Base-by-base conservation (phyloP, 2,329 filamentous ascomycete genomes). In the Sporothrix brunneoviolacea region DNA sequence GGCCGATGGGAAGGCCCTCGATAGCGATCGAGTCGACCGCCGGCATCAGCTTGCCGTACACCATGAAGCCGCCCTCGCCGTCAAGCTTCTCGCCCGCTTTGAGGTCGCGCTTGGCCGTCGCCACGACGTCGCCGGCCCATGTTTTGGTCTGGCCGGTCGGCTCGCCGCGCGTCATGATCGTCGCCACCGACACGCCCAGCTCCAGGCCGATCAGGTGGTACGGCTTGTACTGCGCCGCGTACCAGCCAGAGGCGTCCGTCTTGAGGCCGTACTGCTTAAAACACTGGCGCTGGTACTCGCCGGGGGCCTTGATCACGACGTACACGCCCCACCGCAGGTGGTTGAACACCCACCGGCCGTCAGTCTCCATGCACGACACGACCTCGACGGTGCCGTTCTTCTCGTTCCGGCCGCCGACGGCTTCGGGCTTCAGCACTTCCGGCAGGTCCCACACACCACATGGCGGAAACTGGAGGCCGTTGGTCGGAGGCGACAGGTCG, bases 171-270 rank as follows among this genome's bases (percentile, higher is more conserved):
- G 66, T 67, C 68, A 72, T 70, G 57, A 72, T 73, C 27, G 55
- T 67, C 6, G 70, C 70, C 15, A 73, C 59, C 2, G 67, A 70
- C 16, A 71, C 60, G 5, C 71, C 70, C 3, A 74, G 64, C 56
- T 74, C 71, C 9, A 73, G 64, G 8, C 70, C 69, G 48, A 74
- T 74, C 18, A 74, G 62, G 56, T 73, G 70, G 54, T 69, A 74
- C 12, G 70, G 70, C 60, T 73, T 72, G 61, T 67, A 72, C 54
- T 73, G 68, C 3, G 65, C 68, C 5, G 70, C 69, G 51, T 71
- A 72, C 51, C 62, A 62, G 15, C 67, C 67, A 1, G 64, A 67
- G 12, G 59, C 59, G 49, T 73, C 70, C 0, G 68, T 72, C 59
- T 71, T 64, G 12, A 72, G 62, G 6, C 71, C 69, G 50, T 72